Evolutionary conservation across 2,329 filamentous ascomycete species (phyloP).

Genomic region (Cryphonectria naterciae): DNA sequence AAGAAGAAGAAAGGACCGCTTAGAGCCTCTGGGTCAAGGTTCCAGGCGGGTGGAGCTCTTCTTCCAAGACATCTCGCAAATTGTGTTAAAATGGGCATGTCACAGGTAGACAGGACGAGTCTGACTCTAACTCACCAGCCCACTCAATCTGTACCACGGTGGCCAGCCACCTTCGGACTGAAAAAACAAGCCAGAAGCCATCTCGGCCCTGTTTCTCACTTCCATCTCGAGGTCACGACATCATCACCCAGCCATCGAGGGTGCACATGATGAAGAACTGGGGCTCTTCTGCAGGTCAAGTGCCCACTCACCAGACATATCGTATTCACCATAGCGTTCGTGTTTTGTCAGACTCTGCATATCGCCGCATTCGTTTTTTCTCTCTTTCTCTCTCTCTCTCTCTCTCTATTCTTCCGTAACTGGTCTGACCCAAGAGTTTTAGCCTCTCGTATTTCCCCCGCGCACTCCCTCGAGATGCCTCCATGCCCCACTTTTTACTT

Average conservation of each 20-base stretch:
- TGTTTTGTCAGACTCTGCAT: slow-evolving; percentile 15
- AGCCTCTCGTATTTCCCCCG: slow-evolving; percentile 28
- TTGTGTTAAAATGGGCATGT: not conserved
- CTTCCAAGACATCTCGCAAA: not conserved
- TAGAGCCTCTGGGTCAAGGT: not conserved
- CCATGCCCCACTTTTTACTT: not conserved
- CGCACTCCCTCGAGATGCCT: slow-evolving; percentile 12
- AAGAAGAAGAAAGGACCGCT: not conserved
- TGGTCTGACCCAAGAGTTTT: slow-evolving; percentile 18
- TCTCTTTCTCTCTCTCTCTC: not conserved
- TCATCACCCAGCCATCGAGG: not conserved
- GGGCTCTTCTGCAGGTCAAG: not conserved
- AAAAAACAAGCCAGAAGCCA: not conserved
- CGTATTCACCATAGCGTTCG: slow-evolving; percentile 11
- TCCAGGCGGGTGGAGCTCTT: not conserved
- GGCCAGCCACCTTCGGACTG: not conserved
- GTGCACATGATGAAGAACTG: not conserved
- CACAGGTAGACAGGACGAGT: not conserved
- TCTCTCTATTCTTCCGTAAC: not conserved
- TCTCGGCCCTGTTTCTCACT: not conserved
- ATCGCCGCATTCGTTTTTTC: not conserved
- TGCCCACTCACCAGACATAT: slow-evolving; percentile 1
- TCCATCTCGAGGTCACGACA: not conserved
- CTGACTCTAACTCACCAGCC: not conserved
- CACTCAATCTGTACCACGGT: not conserved